Base-by-base conservation (phyloP, 345 rosid species). In the Eucalyptus curtisii region DNA sequence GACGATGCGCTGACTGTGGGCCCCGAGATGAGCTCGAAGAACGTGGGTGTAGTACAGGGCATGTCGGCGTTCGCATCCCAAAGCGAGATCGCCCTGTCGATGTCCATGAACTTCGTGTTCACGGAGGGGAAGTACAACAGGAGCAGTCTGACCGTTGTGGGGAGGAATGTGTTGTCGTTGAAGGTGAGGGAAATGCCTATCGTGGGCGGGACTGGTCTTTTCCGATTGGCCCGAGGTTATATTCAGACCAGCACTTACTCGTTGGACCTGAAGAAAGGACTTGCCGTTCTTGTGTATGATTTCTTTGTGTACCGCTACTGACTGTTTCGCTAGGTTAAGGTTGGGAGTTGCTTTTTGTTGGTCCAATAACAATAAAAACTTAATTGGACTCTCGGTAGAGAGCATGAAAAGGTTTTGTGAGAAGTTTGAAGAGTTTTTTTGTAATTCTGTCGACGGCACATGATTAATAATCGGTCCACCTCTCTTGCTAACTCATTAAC, bases 221-320 rank as follows among this genome's bases (percentile, higher is more conserved):
- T 89, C 89, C 87, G 91, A 37, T 88, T 91, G 87, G 90, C 89
- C 12, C 85, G 89, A 3, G 92, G 92, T 31, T 91, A 91, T 55
- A 88, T 59, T 66, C 87, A 86, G 79, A 89, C 90, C 5, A 91
- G 52, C 71, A 91, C 91, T 81, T 87, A 88, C 25, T 45, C 16
- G n/a, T 87, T n/a, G 27, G 85, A 47, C 57, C 68, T 88, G 27
- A 89, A 89, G 20, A 89, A 88, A 20, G 91, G 87, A 86, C 25
- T 86, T 22, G 17, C 88, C 68, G 87, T 86, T 22, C 90, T 88
- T 40, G 61, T 86, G 87, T 90, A 90, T 82, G 66, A 90, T 88
- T 84, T 88, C 48, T 90, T 48, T 40, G 90, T 90, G 44, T 86
- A 86, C 49, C 91, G 33, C 76, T n/a, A 64, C 16, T n/a, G 76